These are phyloP conservation scores for Termitomyces eurrhizus DNA, from an alignment of 768 basidiomycete species.

Conservation along the genomic window DNA sequence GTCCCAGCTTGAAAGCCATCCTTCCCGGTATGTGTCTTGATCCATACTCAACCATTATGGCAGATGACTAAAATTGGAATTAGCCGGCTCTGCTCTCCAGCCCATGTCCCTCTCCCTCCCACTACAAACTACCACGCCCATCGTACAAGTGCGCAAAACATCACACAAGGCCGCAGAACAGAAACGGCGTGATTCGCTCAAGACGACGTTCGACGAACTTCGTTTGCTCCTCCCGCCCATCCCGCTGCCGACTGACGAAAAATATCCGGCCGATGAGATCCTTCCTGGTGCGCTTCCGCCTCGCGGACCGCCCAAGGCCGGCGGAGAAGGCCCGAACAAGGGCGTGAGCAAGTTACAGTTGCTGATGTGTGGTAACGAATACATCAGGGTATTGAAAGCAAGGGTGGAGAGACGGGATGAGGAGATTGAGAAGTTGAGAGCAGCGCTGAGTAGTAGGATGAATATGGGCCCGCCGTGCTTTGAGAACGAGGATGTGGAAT, in stretches of 20 bases:
- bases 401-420: constrained; percentile 77
- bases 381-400: constrained; percentile 69
- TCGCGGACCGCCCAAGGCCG: constrained; percentile 80
- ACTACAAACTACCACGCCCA: constrained; percentile 12
- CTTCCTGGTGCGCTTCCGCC: constrained; percentile 89
- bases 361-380: constrained; percentile 88
- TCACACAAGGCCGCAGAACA: constrained; percentile 98
- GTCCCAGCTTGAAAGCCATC: constrained; percentile 64
- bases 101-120: constrained; percentile 7
- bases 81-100: constrained; percentile 21
- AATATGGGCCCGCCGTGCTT: constrained; percentile 31
- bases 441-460: constrained; percentile 59
- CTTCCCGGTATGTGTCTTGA: constrained; percentile 54
- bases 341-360: constrained; percentile 92
- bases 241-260: constrained; percentile 73
- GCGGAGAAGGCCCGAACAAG: constrained; percentile 90
- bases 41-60: constrained; percentile 1
- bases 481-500: constrained; percentile 38
- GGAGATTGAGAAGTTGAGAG: constrained; percentile 66
- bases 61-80: background rate
- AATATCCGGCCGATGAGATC: constrained; percentile 65
- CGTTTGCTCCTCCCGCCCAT: constrained; percentile 84
- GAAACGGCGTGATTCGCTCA: constrained; percentile 93
- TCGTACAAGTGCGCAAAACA: constrained; percentile 57
- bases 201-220: constrained; percentile 87